Conservation (phyloP, 1,139 yeast genomes). For the Yamadazyma spencermartinsiae region DNA sequence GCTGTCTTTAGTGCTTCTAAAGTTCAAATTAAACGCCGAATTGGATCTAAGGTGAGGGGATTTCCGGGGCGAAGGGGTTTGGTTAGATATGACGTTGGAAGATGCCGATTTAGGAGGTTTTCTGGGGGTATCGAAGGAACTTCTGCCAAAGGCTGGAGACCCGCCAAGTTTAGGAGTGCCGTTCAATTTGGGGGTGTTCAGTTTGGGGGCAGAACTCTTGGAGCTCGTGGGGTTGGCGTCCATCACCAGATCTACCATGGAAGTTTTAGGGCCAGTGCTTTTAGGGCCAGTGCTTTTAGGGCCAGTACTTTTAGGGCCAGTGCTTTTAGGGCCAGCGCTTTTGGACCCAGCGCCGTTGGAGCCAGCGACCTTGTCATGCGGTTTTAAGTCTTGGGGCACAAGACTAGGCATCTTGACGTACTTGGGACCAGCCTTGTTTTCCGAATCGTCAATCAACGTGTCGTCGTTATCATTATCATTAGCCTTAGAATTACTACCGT, state of each 20-base stretch:
- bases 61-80: slow-evolving; percentile 20
- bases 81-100: no score
- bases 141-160: background rate
- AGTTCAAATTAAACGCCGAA: slow-evolving; percentile 28
- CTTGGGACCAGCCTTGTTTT: slow-evolving; percentile 5
- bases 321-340: no score
- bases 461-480: slow-evolving; percentile 25
- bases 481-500: slow-evolving; percentile 6
- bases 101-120: slow-evolving; percentile 5
- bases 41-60: slow-evolving; percentile 32
- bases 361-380: background rate
- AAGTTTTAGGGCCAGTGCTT: no score
- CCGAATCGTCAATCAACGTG: slow-evolving; percentile 23
- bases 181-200: slow-evolving; percentile 1
- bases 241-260: slow-evolving; percentile 11
- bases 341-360: no score
- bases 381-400: slow-evolving; percentile 14
- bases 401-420: slow-evolving; percentile 18
- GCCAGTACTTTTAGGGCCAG: no score
- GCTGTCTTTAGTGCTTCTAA: slow-evolving; percentile 13
- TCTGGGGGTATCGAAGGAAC: background rate
- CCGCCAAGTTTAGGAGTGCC: background rate
- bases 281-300: no score
- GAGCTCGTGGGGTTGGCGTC: slow-evolving; percentile 7
- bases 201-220: no score